Percentiles rank a stretch among this genome's conserved stretches.
phyloP scores from a whole-genome alignment of 495 filamentous ascomycete genomes.

The Neurospora sp. region DNA sequence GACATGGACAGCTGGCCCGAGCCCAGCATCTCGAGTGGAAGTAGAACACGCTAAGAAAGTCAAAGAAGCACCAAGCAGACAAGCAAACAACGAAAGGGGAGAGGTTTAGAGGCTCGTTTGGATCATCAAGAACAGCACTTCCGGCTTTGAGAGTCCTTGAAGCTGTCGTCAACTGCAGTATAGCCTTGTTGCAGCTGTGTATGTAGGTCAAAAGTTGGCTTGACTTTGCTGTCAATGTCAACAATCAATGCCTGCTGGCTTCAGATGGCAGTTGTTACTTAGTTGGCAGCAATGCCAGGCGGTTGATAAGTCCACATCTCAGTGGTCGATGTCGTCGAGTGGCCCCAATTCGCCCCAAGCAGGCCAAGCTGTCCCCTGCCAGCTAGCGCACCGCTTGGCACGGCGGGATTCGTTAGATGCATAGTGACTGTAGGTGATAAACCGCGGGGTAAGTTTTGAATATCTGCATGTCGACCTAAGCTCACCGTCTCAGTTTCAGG shows the following conservation, averaged over 20 bases:
- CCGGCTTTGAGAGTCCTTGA: conserved; percentile 5
- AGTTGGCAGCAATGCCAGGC: neutral
- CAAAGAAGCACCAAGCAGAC: neutral
- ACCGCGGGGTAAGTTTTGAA: neutral
- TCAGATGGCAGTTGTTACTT: neutral
- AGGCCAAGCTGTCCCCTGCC: neutral
- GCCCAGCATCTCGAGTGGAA: conserved; percentile 24
- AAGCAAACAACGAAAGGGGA: too few relatives aligned
- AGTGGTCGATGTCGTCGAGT: neutral
- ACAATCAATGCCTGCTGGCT: neutral
- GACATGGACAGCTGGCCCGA: conserved; percentile 35
- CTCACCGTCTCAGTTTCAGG: neutral
- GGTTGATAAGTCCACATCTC: neutral
- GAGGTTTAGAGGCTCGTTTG: conserved; percentile 1
- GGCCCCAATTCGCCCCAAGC: neutral
- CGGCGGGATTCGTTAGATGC: neutral
- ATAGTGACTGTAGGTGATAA: neutral
- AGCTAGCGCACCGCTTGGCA: neutral
- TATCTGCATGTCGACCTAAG: neutral
- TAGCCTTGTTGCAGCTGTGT: neutral
- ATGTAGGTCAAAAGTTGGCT: neutral
- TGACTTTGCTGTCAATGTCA: neutral
- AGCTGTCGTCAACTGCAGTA: neutral
- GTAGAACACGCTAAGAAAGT: conserved; percentile 2
- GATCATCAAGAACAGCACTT: conserved; percentile 5